Conservation (phyloP, 208 protist genomes). For the Spongospora subterranea region DNA sequence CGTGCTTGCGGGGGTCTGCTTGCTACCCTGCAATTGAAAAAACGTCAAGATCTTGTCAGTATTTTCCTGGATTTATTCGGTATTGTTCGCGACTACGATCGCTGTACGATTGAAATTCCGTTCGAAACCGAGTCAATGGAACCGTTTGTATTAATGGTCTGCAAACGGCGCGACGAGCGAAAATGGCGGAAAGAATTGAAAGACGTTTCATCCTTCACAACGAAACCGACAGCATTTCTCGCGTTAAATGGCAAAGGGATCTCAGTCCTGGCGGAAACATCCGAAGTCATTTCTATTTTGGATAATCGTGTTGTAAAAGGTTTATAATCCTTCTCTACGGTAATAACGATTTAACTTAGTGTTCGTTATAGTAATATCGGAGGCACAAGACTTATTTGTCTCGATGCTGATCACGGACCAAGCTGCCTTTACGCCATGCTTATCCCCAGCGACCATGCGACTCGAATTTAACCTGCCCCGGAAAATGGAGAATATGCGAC, state of each 20-base stretch:
- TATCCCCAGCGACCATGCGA: neutral
- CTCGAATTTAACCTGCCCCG: neutral
- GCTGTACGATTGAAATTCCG: neutral
- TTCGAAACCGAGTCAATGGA: constrained; percentile 25
- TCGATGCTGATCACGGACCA: neutral
- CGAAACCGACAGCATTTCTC: neutral
- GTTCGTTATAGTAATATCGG: neutral
- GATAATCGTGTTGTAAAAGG: constrained; percentile 37
- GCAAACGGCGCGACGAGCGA: neutral
- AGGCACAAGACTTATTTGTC: constrained; percentile 24
- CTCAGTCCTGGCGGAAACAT: constrained; percentile 13
- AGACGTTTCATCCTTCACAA: neutral
- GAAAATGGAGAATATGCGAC: neutral
- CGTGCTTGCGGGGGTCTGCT: constrained; percentile 16
- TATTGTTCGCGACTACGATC: neutral
- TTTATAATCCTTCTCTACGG: neutral
- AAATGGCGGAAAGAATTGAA: neutral
- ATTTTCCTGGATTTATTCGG: neutral
- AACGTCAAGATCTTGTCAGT: constrained; percentile 9
- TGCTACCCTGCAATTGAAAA: neutral
- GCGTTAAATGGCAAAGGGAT: neutral
- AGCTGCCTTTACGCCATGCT: neutral
- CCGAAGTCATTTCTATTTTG: neutral
- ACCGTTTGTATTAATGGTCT: constrained; percentile 6
- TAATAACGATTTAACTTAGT: neutral